Evolutionary conservation across 805 yeast species (phyloP).

Genomic region (Kodamaea leandrae): DNA sequence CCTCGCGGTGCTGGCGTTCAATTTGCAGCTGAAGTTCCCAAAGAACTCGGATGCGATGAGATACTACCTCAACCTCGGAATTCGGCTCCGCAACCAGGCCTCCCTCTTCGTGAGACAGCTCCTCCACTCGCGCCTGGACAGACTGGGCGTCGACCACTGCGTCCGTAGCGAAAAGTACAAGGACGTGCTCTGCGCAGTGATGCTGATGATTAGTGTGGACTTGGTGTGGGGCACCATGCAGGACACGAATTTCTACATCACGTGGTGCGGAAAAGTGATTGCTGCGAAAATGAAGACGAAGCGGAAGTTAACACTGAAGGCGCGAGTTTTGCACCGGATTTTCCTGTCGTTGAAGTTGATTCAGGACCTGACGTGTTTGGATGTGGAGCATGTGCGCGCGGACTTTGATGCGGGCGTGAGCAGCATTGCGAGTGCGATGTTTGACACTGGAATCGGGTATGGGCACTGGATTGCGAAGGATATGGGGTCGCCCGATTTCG

Average conservation of each 20-base stretch:
- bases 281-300: constrained; percentile 64
- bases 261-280: constrained; percentile 74
- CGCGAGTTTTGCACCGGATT: constrained; percentile 72
- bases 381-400: constrained; percentile 32
- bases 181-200: constrained; percentile 76
- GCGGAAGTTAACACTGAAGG: constrained; percentile 68
- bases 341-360: constrained; percentile 71
- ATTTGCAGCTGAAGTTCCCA: constrained; percentile 68
- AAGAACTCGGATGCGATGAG: constrained; percentile 65
- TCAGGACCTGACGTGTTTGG: constrained; percentile 69
- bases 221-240: constrained; percentile 90
- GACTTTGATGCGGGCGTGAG: constrained; percentile 23
- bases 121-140: constrained; percentile 31
- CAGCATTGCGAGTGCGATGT: constrained; percentile 21
- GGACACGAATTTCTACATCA: constrained; percentile 72
- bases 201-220: constrained; percentile 85
- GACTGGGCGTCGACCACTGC: constrained; percentile 44
- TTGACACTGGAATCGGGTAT: constrained; percentile 19
- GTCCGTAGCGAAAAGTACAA: constrained; percentile 64
- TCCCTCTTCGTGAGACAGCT: constrained; percentile 62
- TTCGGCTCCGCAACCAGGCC: constrained; percentile 73
- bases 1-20: constrained; percentile 78
- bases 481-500: too few relatives aligned
- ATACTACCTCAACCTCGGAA: constrained; percentile 69
- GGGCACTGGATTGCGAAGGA: constrained; percentile 1